Evolutionary conservation across 2,329 filamentous ascomycete genomes (phyloP), one percentile per base, ranked within the genome.

Genomic region (Chaetothyriales sp.): DNA sequence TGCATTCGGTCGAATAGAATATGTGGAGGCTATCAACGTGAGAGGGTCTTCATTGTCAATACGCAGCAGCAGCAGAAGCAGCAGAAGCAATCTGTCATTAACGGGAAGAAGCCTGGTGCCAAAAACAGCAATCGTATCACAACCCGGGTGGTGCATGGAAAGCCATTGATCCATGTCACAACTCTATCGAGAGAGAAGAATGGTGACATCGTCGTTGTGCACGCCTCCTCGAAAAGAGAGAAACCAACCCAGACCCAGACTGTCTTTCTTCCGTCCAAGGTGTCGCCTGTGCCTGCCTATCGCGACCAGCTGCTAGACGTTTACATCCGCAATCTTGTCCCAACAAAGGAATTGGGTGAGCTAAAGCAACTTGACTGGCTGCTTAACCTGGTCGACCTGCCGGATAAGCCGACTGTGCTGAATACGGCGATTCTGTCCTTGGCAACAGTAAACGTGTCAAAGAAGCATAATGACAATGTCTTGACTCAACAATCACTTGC

Each of bases 21-120:
- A n/a, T 67, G 65, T 51, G 52, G 54, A 5, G 64, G 64, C 7
- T 67, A 66, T 52, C 58, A 59, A 37, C 58, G 58, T 29, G 56
- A 63, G 6, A 60, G 55, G 18, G 54, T 62, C 6, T 66, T 67
- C 47, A 59, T 67, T 13, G 25, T 22, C 54, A 60, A 55, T 56
- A n/a, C n/a, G n/a, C 61, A 51, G 25, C 54, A 55, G 44, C 51
- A 51, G 22, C 54, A 53, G 22, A 18, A 46, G 33, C 52, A 55
- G 18, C 40, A 50, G 25, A 46, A 43, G 40, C 54, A 49, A 37
- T 50, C 47, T 40, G 52, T 52, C 50, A 44, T 50, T 22, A 33
- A 47, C 5, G 40, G 45, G 22, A 15, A 20, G 29, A 20, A 43
- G 28, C 3, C 40, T 3, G 40, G 3, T 44, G 15, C 40, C 5